Conservation (phyloP, 164 flowering plant species). For the Macadamia integrifolia region DNA sequence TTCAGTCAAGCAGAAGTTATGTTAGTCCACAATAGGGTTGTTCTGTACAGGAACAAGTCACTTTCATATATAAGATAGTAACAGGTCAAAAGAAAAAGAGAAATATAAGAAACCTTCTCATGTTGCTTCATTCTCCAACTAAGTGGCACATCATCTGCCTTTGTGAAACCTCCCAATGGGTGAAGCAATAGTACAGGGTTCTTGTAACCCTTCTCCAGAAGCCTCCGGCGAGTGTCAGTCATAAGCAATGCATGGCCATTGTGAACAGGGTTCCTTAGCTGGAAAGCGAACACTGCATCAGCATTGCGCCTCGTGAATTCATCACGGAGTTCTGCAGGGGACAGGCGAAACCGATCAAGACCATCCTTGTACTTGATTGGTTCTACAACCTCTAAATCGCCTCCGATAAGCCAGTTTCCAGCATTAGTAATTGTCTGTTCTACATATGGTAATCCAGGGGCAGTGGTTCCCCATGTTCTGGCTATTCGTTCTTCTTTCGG, state of each 20-base stretch:
- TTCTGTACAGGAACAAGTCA: background rate
- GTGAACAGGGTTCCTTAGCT: constrained; percentile 90
- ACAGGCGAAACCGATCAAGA: constrained; percentile 75
- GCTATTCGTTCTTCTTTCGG: constrained; percentile 84
- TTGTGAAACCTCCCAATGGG: constrained; percentile 44
- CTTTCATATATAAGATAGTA: background rate
- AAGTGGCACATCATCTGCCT: constrained; percentile 96
- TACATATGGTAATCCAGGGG: constrained; percentile 78
- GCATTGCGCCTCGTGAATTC: constrained; percentile 71
- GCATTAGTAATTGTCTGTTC: constrained; percentile 56
- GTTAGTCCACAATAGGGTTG: background rate
- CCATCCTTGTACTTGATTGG: constrained; percentile 80
- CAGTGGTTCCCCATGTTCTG: constrained; percentile 90
- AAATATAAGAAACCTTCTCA: constrained; percentile 54
- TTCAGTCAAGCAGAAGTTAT: constrained; percentile 1
- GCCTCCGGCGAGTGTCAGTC: constrained; percentile 37
- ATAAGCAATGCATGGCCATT: constrained; percentile 98
- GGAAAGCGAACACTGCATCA: constrained; percentile 94
- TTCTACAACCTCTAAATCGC: constrained; percentile 80
- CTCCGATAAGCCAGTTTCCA: constrained; percentile 89
- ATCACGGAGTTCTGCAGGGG: constrained; percentile 72
- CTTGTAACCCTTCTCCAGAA: constrained; percentile 22
- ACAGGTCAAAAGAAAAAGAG: background rate
- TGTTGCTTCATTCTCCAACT: constrained; percentile 94
- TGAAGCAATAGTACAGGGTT: constrained; percentile 18